Conservation (phyloP, 1,284 basidiomycete species). For the Farysia itapuensis region DNA sequence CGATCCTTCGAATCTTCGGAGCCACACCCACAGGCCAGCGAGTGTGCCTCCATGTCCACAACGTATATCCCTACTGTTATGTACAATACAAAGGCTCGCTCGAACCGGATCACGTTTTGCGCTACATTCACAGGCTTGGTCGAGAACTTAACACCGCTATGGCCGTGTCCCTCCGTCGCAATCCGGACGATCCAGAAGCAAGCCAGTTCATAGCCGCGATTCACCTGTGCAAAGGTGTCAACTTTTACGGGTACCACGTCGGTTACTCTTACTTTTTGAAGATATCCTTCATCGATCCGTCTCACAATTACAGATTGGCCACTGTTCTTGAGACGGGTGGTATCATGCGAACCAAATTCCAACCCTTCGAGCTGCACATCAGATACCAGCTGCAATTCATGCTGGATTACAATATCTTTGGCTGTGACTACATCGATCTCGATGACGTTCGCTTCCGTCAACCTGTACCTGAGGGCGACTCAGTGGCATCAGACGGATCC, state of each 20-base stretch:
- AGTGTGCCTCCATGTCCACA: constrained; percentile 84
- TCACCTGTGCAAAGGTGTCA: constrained; percentile 85
- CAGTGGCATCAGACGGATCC: constrained; percentile 7
- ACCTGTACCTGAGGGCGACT: constrained; percentile 61
- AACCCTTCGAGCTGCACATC: constrained; percentile 76
- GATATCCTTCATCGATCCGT: constrained; percentile 71
- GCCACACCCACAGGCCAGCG: constrained; percentile 75
- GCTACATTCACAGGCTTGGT: constrained; percentile 70
- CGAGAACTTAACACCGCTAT: constrained; percentile 68
- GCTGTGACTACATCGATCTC: constrained; percentile 83
- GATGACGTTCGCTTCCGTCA: constrained; percentile 64
- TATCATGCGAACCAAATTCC: constrained; percentile 68
- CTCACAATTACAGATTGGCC: constrained; percentile 43
- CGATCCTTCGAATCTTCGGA: constrained; percentile 84
- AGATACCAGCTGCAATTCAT: constrained; percentile 88
- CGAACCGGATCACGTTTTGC: constrained; percentile 66
- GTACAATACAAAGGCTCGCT: constrained; percentile 62
- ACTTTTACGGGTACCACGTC: constrained; percentile 92
- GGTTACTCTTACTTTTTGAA: constrained; percentile 87
- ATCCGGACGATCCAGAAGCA: constrained; percentile 20
- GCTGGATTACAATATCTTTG: constrained; percentile 92
- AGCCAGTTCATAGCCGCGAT: constrained; percentile 62
- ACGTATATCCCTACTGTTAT: constrained; percentile 67
- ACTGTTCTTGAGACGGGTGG: constrained; percentile 49
- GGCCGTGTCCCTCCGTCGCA: constrained; percentile 39